These are phyloP conservation scores for Saccharomycopsis guyanensis DNA, from an alignment of 805 yeast genomes.

Conservation along the genomic window DNA sequence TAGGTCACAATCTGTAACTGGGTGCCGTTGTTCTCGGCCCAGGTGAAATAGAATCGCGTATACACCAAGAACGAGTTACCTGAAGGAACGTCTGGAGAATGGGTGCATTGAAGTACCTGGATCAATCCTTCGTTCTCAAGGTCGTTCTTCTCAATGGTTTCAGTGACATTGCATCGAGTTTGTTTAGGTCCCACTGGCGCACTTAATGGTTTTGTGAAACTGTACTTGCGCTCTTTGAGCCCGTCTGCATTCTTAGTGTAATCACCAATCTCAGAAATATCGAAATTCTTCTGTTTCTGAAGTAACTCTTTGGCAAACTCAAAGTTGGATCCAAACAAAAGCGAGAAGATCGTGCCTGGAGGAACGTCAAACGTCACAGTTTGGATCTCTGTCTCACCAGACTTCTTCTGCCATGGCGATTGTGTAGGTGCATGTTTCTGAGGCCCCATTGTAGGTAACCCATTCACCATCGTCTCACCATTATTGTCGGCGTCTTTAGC, in stretches of 20 bases:
- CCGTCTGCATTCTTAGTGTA: constrained; percentile 28
- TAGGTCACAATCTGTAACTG: constrained; percentile 43
- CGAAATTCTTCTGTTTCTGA: constrained; percentile 55
- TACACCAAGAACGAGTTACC: constrained; percentile 60
- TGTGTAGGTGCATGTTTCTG: constrained; percentile 36
- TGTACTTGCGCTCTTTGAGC: constrained; percentile 38
- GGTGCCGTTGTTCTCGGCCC: constrained; percentile 56
- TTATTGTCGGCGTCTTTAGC: constrained; percentile 20
- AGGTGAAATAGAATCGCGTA: constrained; percentile 49
- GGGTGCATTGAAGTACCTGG: constrained; percentile 48
- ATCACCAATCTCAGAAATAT: constrained; percentile 43
- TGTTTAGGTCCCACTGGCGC: constrained; percentile 73
- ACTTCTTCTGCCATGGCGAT: constrained; percentile 34
- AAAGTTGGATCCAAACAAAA: constrained; percentile 56
- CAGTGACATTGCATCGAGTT: constrained; percentile 58
- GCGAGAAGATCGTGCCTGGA: constrained; percentile 47
- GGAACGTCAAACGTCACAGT: constrained; percentile 56
- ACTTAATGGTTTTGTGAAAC: constrained; percentile 55
- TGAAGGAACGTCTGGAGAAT: constrained; percentile 79
- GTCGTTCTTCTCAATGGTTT: constrained; percentile 47
- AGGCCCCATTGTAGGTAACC: constrained; percentile 35
- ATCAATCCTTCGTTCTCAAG: constrained; percentile 34
- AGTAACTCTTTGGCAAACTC: constrained; percentile 38
- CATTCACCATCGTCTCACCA: constrained; percentile 30
- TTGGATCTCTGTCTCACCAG: constrained; percentile 47